Conservation (phyloP, 805 yeast genomes). For the Hanseniaspora nectarophila region DNA sequence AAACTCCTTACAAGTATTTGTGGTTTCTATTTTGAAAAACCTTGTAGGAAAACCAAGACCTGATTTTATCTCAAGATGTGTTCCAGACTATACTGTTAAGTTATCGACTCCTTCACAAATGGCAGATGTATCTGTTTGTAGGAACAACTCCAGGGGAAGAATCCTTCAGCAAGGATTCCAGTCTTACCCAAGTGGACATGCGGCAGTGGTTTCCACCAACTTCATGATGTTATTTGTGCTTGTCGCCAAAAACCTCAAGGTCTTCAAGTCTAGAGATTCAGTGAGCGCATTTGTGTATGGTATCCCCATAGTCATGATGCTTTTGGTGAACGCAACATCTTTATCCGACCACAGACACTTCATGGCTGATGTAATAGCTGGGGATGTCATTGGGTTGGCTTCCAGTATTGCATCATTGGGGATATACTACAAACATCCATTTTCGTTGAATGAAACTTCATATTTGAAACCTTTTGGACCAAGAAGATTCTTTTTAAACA, state of each 20-base stretch:
- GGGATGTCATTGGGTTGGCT: slow-evolving; percentile 7
- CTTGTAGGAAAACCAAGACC: slow-evolving; percentile 13
- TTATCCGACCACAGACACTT: slow-evolving; percentile 15
- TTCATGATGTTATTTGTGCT: slow-evolving; percentile 8
- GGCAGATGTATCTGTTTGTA: slow-evolving; percentile 11
- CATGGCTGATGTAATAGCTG: slow-evolving; percentile 4
- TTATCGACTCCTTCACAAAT: neutral
- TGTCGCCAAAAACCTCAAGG: slow-evolving; percentile 8
- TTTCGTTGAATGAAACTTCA: neutral
- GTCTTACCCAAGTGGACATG: slow-evolving; percentile 15
- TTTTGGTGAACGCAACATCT: slow-evolving; percentile 7
- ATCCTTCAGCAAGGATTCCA: slow-evolving; percentile 11
- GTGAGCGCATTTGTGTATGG: slow-evolving; percentile 6
- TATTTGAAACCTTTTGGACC: slow-evolving; percentile 1
- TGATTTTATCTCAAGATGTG: slow-evolving; percentile 11
- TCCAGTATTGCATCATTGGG: slow-evolving; percentile 6
- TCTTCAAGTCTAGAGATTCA: slow-evolving; percentile 10
- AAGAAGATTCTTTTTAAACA: slow-evolving; percentile 1
- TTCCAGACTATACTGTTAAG: neutral
- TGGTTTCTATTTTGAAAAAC: slow-evolving; percentile 12
- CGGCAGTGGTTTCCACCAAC: slow-evolving; percentile 13
- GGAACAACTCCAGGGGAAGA: neutral
- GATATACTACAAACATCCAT: neutral
- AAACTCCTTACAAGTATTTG: slow-evolving; percentile 9
- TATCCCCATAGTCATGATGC: slow-evolving; percentile 6